phyloP scores from a whole-genome alignment of 2,329 filamentous ascomycete genomes.

The Cladosporium velox region DNA sequence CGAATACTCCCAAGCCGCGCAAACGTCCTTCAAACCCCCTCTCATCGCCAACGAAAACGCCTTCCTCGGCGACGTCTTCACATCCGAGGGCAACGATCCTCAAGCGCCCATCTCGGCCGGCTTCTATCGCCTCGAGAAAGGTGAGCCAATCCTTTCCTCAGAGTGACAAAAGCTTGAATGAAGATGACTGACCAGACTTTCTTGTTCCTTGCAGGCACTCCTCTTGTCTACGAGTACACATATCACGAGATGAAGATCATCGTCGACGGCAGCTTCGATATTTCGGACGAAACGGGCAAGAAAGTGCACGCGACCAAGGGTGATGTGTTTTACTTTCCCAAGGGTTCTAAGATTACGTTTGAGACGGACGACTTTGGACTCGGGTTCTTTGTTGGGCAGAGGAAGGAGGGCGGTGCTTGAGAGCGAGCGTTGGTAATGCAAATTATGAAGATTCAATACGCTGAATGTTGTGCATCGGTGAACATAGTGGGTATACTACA shows the following conservation, averaged over 20 bases:
- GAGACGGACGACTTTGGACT: slow-evolving; percentile 34
- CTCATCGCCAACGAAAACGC: slow-evolving; percentile 69
- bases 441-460: neutral
- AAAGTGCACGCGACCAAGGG: slow-evolving; percentile 61
- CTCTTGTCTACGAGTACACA: slow-evolving; percentile 67
- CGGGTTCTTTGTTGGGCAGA: slow-evolving; percentile 33
- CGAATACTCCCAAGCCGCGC: slow-evolving; percentile 59
- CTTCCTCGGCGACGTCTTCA: slow-evolving; percentile 62
- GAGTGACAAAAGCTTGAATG: neutral
- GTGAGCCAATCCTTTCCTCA: slow-evolving; percentile 9
- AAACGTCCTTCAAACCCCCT: slow-evolving; percentile 62
- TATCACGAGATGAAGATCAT: slow-evolving; percentile 78
- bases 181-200: neutral
- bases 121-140: slow-evolving; percentile 68
- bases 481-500: slow-evolving; percentile 11
- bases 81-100: slow-evolving; percentile 56
- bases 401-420: slow-evolving; percentile 32
- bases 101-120: slow-evolving; percentile 64
- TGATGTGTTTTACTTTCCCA: slow-evolving; percentile 70
- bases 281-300: slow-evolving; percentile 63
- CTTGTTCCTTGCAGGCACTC: slow-evolving; percentile 47
- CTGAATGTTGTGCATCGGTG: neutral
- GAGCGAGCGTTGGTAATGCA: neutral
- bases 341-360: slow-evolving; percentile 67
- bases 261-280: slow-evolving; percentile 66